Base-by-base conservation (phyloP, 257 asterid genomes). In the Lantana camara region DNA sequence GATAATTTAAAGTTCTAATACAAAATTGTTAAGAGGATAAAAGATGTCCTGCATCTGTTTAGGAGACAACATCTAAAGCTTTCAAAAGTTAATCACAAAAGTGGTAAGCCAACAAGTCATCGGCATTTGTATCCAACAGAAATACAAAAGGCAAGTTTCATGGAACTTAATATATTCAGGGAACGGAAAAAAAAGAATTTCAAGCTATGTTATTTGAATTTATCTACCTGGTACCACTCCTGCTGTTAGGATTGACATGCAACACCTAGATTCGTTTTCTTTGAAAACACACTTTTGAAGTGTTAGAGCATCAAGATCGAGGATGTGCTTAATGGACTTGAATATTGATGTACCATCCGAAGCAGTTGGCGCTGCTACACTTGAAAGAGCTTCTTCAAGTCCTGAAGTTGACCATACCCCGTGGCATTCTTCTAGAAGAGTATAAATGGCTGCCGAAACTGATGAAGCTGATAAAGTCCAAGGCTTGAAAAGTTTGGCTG, bases 401-500 rank as follows among this genome's bases (percentile, higher is more conserved):
- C 95, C 92, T 34, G 86, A 83, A 66, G 77, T 66, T 67, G 78
- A 74, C 96, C 96, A 87, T 10, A 71, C 29, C 40, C 57, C 55
- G 65, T 73, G 92, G 57, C 95, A 90, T 69, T 85, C 87, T 63
- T 85, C 82, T 46, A 85, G 72, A 74, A 75, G 78, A 49, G 63
- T 66, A 74, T 60, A 44, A 27, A 87, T 54, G 65, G 69, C 67
- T 51, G 83, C 74, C 27, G 68, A 64, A 45, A 72, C 83, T 46
- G 47, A 47, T 15, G 79, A 73, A 79, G 71, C 48, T 20, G 71
- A 79, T 55, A 81, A 63, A 20, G 70, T 80, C 96, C 97, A 87
- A 23, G 91, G 97, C 78, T 80, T 85, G 82, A 84, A 90, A 69
- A 87, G 82, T 70, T 75, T 77, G 50, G 76, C 82, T 29, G 96